Evolutionary conservation across 257 asterid species (phyloP).

Genomic region (Nicotiana benthamiana): DNA sequence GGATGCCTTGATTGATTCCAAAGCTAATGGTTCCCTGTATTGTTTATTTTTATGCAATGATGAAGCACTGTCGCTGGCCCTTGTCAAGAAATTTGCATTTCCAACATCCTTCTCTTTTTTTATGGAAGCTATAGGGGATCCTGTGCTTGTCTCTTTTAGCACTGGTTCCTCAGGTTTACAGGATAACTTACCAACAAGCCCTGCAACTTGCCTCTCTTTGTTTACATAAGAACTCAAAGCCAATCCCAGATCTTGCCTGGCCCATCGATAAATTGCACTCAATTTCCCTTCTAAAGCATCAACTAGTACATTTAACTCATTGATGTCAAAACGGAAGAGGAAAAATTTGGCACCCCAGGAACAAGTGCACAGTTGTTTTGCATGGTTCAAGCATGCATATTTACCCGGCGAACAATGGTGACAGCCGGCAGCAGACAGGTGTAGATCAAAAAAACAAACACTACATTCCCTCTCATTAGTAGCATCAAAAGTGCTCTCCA

Average conservation of each 20-base stretch:
- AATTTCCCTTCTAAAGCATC: conserved; percentile 98
- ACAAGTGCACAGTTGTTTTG: conserved; percentile 83
- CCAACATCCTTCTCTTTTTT: conserved; percentile 40
- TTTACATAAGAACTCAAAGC: conserved; percentile 73
- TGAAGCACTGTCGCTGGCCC: conserved; percentile 17
- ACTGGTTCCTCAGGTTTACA: conserved; percentile 28
- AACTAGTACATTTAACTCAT: conserved; percentile 72
- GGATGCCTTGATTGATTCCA: conserved; percentile 29
- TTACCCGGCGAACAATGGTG: conserved; percentile 89
- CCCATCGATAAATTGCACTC: conserved; percentile 96
- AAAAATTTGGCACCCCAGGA: conserved; percentile 94
- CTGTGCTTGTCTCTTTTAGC: conserved; percentile 29
- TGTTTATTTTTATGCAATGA: conserved; percentile 33
- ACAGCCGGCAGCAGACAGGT: conserved; percentile 97
- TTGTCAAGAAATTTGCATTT: conserved; percentile 20
- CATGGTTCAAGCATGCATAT: conserved; percentile 96
- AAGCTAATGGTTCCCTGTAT: conserved; percentile 45
- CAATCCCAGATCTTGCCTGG: conserved; percentile 88
- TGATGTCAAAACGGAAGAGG: conserved; percentile 80
- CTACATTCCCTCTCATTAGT: conserved; percentile 93
- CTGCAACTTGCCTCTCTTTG: conserved; percentile 53
- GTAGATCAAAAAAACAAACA: conserved; percentile 86
- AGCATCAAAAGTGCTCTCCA: conserved; percentile 94
- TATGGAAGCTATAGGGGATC: conserved; percentile 16
- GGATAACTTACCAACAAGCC: conserved; percentile 30